Evolutionary conservation across 2,329 filamentous ascomycete species (phyloP), one percentile per base, ranked within the genome.

Genomic region (Knufia fluminis): DNA sequence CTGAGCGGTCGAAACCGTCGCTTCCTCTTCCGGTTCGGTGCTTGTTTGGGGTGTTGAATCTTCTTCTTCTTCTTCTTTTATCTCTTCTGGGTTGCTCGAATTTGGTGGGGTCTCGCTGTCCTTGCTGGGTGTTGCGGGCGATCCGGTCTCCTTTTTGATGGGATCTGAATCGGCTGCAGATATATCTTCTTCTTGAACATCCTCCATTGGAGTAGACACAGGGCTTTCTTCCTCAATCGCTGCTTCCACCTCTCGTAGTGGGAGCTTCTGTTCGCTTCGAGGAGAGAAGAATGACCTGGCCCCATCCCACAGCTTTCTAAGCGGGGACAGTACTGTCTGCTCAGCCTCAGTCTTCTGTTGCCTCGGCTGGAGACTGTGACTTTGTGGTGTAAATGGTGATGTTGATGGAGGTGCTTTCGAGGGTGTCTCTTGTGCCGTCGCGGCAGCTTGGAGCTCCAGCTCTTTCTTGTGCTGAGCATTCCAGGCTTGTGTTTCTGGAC

Each of bases 401-500:
- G n/a, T 17, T 3, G 20, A n/a, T 36, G 31, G 33, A 7, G 44
- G 32, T 38, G 31, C 16, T 46, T 32, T 24, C 4, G 44, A 46
- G 22, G 44, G 44, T 14, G 44, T 38, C n/a, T 35, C 14, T 12
- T 38, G 31, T 6, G 31, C 31, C 9, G 8, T 19, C 4, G 44
- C 44, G 3, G 31, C 44, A 3, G 23, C 3, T 22, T 16, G 20
- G 16, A 28, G 26, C 26, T 28, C 19, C 20, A 23, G 28, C 9
- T 26, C 23, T 17, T 24, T 14, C 10, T n/a, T 10, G 17, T 46
- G 44, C 33, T 38, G 17, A 14, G 22, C 44, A 38, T 46, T 46
- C 31, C 44, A 38, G 10, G 2, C 23, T 39, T 46, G 31, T n/a
- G 44, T 46, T 39, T 46, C 16, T 3, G 44, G 31, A 17, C 44